Base-by-base conservation (phyloP, 2,329 filamentous ascomycete genomes). In the Fusarium armeniacum region DNA sequence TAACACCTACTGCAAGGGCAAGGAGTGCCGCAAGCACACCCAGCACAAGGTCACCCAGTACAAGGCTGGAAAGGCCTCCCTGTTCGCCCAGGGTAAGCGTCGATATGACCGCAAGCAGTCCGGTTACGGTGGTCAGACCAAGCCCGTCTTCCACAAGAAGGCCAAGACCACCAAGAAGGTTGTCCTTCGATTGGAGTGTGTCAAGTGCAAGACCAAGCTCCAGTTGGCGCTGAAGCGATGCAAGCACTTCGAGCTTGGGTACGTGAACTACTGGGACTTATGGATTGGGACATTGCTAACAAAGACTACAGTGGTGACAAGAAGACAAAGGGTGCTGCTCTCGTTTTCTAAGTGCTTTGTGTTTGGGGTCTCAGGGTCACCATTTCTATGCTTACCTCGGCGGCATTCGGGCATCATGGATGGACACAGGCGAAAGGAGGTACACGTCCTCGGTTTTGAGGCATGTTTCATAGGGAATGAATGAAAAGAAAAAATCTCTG, bases 111-210 rank as follows among this genome's bases (percentile, higher is more conserved):
- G 94, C 83, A 98, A 98, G 90, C 95, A 98, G 89, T 93, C 91
- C 83, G 95, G 95, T 93, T 98, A 98, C 83, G 96, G 96, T 93
- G 96, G 96, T 94, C 96, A 99, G 89, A 99, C 96, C 81, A 99
- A 99, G 89, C 96, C 97, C 79, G 94, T 99, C 82, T 99, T 98
- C 93, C 96, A 98, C 93, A 99, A 98, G 92, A 98, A 98, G 89
- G 96, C 96, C 77, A 99, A 99, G 93, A 99, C 96, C 78, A 99
- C 96, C 83, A 99, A 99, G 93, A 99, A 99, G 92, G 92, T 99
- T 79, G 97, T 99, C 81, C 88, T 99, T 85, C 91, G 96, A 88
- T 87, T 99, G 85, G 96, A 99, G 86, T 99, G 96, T 89, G 95
- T 93, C 81, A 84, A 86, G 78, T 99, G 96, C 93, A 98, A 98